Evolutionary conservation across 2,329 filamentous ascomycete species (phyloP).

Genomic region (Biscogniauxia marginata): DNA sequence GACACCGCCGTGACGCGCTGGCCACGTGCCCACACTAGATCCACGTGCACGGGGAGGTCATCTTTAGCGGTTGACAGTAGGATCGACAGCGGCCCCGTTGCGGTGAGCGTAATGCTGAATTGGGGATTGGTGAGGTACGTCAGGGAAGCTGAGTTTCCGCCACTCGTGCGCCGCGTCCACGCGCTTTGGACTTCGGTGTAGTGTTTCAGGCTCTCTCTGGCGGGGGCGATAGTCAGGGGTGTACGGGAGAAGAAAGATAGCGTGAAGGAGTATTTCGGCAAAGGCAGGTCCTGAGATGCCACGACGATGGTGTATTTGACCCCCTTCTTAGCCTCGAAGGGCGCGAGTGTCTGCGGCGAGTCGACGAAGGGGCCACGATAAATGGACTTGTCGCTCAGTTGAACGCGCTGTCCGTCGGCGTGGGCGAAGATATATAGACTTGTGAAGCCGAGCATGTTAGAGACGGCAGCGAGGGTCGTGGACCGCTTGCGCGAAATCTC

Average conservation of each 20-base stretch:
- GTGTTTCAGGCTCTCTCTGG: constrained; percentile 57
- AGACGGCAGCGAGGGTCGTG: constrained; percentile 40
- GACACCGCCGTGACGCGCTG: constrained; percentile 68
- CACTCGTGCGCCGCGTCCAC: constrained; percentile 80
- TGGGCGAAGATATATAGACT: constrained; percentile 79
- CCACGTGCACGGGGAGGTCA: constrained; percentile 78
- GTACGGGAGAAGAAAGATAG: constrained; percentile 75
- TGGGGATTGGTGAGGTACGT: constrained; percentile 87
- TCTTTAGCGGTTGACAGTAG: constrained; percentile 67
- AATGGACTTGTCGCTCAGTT: constrained; percentile 68
- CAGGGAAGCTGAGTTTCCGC: constrained; percentile 75
- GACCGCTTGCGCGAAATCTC: constrained; percentile 49
- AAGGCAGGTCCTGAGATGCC: constrained; percentile 75
- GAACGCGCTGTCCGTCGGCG: constrained; percentile 63
- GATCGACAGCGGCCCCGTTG: constrained; percentile 63
- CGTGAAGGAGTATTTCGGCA: constrained; percentile 78
- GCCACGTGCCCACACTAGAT: constrained; percentile 75
- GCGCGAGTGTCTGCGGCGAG: constrained; percentile 85
- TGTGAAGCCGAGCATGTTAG: constrained; percentile 73
- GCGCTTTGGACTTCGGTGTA: constrained; percentile 58
- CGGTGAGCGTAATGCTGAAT: constrained; percentile 64
- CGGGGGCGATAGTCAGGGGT: constrained; percentile 59
- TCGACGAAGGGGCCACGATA: constrained; percentile 87
- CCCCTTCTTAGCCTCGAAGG: constrained; percentile 56
- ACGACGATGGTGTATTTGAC: constrained; percentile 61